Conservation (phyloP, 1,139 yeast genomes). For the Arxiozyma slooffiae region DNA sequence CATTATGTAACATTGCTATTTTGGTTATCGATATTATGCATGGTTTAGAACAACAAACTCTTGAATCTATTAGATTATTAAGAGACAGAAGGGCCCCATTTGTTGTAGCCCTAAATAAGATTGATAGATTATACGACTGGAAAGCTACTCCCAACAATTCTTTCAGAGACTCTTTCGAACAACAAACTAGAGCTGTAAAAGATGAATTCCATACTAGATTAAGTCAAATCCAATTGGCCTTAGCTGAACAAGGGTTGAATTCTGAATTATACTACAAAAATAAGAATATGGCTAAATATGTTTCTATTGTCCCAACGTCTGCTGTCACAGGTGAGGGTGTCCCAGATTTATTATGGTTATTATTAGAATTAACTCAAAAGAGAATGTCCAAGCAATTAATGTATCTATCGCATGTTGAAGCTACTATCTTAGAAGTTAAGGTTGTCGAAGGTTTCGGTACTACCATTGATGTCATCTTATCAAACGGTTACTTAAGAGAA, state of each 20-base stretch:
- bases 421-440: constrained; percentile 95
- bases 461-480: constrained; percentile 92
- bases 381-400: constrained; percentile 98
- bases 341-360: constrained; percentile 93
- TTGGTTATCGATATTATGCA: constrained; percentile 98
- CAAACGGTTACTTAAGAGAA: constrained; percentile 88
- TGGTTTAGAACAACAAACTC: constrained; percentile 95
- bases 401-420: constrained; percentile 84
- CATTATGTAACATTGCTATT: constrained; percentile 96
- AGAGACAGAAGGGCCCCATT: constrained; percentile 98
- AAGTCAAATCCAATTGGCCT: constrained; percentile 76
- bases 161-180: constrained; percentile 84
- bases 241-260: constrained; percentile 97
- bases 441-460: constrained; percentile 98
- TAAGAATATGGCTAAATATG: constrained; percentile 84
- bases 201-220: constrained; percentile 85
- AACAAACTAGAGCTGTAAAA: constrained; percentile 76
- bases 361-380: constrained; percentile 91
- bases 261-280: constrained; percentile 93
- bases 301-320: constrained; percentile 94
- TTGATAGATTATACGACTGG: constrained; percentile 97
- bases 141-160: constrained; percentile 80
- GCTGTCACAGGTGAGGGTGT: constrained; percentile 99
- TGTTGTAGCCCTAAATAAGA: constrained; percentile 90
- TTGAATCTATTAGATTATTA: constrained; percentile 83